Evolutionary conservation across 257 asterid genomes (phyloP), one percentile per base, ranked within the genome.

Genomic region (Ocimum tenuiflorum): DNA sequence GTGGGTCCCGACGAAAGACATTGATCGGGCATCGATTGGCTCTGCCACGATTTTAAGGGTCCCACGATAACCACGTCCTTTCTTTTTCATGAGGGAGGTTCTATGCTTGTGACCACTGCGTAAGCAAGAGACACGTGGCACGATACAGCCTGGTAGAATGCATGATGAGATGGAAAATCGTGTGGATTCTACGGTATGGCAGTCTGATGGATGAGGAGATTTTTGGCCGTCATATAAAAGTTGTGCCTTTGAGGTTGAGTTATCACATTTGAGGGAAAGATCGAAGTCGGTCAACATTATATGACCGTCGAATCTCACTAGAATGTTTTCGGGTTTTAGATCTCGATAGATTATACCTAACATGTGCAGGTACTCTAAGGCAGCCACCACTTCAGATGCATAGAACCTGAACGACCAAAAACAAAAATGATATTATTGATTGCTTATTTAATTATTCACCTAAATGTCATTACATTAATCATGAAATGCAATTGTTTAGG

Each of bases 281-380:
- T 89, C 95, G 23, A 89, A 87, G 68, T 89, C 96, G 8, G 94
- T 87, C 57, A 87, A 54, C 95, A 82, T 89, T 50, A 89, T 83
- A 56, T 89, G 97, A 55, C 91, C 97, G 6, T 89, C 89, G 0
- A 82, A 65, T 79, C 80, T 65, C 13, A 89, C 85, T 0, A 89
- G 83, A 15, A 89, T 82, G 20, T 89, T 89, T 76, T 89, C 95
- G 3, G 97, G 95, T 67, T 89, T 89, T 11, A 89, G 39, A 54
- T 87, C 95, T 0, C 94, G 89, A 61, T 89, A 87, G 7, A 87
- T 57, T 45, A 87, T 68, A 23, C 88, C 94, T 60, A 82, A 48
- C 95, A 89, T 82, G 79, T 89, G 97, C n/a, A 89, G 74, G 58
- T 89, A 89, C 35, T 89, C 95, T n/a, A 87, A 67, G 9, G 97